A percentile compares a stretch with the other conserved stretches of the same genome.
Evolutionary conservation across 768 basidiomycete species (phyloP).

Genomic region (Clitopilus passeckerianus): DNA sequence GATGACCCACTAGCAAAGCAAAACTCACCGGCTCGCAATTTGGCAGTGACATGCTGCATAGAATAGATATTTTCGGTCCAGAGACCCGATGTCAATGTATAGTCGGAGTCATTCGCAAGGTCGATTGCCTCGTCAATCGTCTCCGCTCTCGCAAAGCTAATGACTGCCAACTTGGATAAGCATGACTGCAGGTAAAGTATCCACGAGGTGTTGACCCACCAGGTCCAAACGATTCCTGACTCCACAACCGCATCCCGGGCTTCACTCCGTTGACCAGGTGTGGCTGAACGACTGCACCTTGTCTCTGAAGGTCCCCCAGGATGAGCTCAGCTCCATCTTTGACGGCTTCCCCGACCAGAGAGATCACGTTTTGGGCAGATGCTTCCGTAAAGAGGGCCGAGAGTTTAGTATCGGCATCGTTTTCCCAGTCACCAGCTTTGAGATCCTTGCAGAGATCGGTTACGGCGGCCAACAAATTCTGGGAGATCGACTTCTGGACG

Average conservation of each 20-base stretch:
- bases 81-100: slow-evolving; percentile 44
- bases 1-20: not conserved
- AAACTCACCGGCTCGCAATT: slow-evolving; percentile 40
- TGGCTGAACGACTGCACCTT: slow-evolving; percentile 42
- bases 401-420: slow-evolving; percentile 22
- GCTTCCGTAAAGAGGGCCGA: slow-evolving; percentile 37
- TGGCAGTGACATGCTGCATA: slow-evolving; percentile 39
- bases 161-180: slow-evolving; percentile 21
- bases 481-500: slow-evolving; percentile 35
- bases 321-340: slow-evolving; percentile 39
- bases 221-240: slow-evolving; percentile 59
- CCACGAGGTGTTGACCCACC: slow-evolving; percentile 21
- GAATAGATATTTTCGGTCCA: slow-evolving; percentile 44
- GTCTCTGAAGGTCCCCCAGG: slow-evolving; percentile 33
- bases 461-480: slow-evolving; percentile 28
- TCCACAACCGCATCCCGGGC: slow-evolving; percentile 48
- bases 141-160: slow-evolving; percentile 39
- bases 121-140: slow-evolving; percentile 50
- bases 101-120: slow-evolving; percentile 49
- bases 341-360: slow-evolving; percentile 38
- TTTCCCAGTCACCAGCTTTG: slow-evolving; percentile 32
- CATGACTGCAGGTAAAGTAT: not conserved
- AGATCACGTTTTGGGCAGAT: slow-evolving; percentile 40
- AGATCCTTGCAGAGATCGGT: slow-evolving; percentile 23
- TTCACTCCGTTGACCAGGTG: slow-evolving; percentile 45